Conservation (phyloP, 345 rosid species). For the Rubroshorea leprosula region DNA sequence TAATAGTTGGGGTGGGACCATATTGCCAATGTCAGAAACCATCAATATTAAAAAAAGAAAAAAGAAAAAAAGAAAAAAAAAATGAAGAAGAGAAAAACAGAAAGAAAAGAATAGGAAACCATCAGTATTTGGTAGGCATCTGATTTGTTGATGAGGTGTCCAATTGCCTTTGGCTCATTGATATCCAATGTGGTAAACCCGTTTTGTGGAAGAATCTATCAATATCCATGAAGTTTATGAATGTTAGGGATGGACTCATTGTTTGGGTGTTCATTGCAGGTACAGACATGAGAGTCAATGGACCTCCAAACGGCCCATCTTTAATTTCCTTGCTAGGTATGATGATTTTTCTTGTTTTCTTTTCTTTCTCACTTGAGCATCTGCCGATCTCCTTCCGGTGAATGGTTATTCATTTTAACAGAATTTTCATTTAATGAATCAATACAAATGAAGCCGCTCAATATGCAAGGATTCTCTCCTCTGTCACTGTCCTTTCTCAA, state of each 20-base stretch:
- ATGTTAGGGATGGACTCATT: neutral
- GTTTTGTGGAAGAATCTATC: neutral
- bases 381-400: neutral
- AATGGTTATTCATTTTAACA: neutral
- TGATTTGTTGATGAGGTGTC: no score
- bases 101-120: no score
- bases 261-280: slow-evolving; percentile 37
- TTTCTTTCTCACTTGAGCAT: neutral
- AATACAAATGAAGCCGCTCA: no score
- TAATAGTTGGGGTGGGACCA: no score
- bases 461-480: no score
- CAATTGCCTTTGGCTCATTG: neutral
- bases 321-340: slow-evolving; percentile 82
- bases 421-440: neutral
- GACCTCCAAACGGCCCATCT: slow-evolving; percentile 66
- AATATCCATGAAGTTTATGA: neutral
- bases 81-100: no score
- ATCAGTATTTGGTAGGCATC: no score
- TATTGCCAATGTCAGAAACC: no score
- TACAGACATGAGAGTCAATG: slow-evolving; percentile 48
- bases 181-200: neutral
- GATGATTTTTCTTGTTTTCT: neutral
- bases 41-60: no score
- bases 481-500: no score
- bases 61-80: no score